Percentiles rank a stretch among this genome's conserved stretches.
These are phyloP conservation scores for Boletus huronensis DNA, from an alignment of 768 basidiomycete species.

Conservation along the genomic window DNA sequence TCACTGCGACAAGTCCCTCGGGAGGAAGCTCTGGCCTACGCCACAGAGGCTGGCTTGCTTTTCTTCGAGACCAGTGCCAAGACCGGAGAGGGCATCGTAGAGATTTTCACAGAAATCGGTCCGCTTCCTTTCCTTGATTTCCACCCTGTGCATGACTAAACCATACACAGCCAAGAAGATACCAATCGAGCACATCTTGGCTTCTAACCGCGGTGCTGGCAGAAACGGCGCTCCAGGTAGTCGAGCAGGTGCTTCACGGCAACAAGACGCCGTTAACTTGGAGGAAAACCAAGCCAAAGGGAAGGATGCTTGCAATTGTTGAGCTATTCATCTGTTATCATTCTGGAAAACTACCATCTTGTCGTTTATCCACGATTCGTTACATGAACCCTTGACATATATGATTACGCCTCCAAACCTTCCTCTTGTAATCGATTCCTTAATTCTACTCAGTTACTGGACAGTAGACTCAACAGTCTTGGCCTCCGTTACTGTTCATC, in stretches of 20 bases:
- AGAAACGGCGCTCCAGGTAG: slow-evolving; percentile 55
- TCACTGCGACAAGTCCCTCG: slow-evolving; percentile 83
- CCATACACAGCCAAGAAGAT: slow-evolving; percentile 65
- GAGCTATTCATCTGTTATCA: slow-evolving; percentile 28
- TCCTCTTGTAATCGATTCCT: slow-evolving; percentile 28
- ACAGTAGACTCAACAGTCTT: slow-evolving; percentile 5
- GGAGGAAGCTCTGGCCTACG: slow-evolving; percentile 96
- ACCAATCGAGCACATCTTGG: slow-evolving; percentile 91
- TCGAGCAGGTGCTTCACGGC: slow-evolving; percentile 48
- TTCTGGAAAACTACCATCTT: slow-evolving; percentile 17
- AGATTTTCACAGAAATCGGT: slow-evolving; percentile 99
- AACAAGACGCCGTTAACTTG: slow-evolving; percentile 61
- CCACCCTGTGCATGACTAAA: not conserved
- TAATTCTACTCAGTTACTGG: slow-evolving; percentile 22
- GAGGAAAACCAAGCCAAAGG: slow-evolving; percentile 62
- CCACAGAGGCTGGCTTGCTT: slow-evolving; percentile 87
- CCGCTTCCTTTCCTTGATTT: slow-evolving; percentile 19
- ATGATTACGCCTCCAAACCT: slow-evolving; percentile 19
- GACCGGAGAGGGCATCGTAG: slow-evolving; percentile 92
- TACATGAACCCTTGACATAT: slow-evolving; percentile 23
- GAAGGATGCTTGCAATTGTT: slow-evolving; percentile 83
- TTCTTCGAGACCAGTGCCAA: slow-evolving; percentile 99
- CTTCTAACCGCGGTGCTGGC: slow-evolving; percentile 68
- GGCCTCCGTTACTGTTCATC: not conserved
- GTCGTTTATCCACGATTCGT: slow-evolving; percentile 17